Evolutionary conservation across 768 basidiomycete genomes (phyloP).

Genomic region (Tricholoma bakamatsutake): DNA sequence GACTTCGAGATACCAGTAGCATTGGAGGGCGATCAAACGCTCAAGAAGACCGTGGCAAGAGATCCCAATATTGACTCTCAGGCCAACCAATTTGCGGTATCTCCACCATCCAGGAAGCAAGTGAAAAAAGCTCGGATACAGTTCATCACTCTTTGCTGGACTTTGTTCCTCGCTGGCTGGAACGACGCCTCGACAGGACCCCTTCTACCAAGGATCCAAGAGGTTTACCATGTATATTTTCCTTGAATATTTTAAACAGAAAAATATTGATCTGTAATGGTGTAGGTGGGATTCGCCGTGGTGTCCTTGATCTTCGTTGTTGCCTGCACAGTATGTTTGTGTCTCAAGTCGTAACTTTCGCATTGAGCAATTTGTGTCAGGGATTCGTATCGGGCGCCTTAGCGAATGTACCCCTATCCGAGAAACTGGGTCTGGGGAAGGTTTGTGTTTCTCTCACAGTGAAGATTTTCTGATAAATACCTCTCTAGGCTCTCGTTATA

Average conservation of each 20-base stretch:
- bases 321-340: conserved; percentile 32
- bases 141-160: conserved; percentile 48
- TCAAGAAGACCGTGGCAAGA: not conserved
- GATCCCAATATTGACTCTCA: not conserved
- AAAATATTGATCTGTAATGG: not conserved
- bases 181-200: conserved; percentile 75
- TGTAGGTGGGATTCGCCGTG: conserved; percentile 34
- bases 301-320: conserved; percentile 56
- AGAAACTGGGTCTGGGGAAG: conserved; percentile 25
- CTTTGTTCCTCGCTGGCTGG: conserved; percentile 65
- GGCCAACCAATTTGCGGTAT: not conserved
- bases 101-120: conserved; percentile 18
- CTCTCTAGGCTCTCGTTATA: conserved; percentile 18
- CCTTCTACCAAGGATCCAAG: conserved; percentile 65
- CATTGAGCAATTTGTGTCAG: conserved; percentile 6
- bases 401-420: conserved; percentile 21
- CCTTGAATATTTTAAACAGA: conserved; percentile 13
- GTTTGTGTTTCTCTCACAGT: conserved; percentile 7
- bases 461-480: not conserved
- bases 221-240: conserved; percentile 45
- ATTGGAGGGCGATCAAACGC: not conserved
- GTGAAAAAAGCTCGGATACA: conserved; percentile 33
- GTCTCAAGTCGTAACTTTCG: not conserved
- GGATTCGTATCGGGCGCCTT: conserved; percentile 25
- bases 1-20: not conserved